These are phyloP conservation scores for Suillus subalutaceus DNA, from an alignment of 768 basidiomycete genomes.

Conservation along the genomic window DNA sequence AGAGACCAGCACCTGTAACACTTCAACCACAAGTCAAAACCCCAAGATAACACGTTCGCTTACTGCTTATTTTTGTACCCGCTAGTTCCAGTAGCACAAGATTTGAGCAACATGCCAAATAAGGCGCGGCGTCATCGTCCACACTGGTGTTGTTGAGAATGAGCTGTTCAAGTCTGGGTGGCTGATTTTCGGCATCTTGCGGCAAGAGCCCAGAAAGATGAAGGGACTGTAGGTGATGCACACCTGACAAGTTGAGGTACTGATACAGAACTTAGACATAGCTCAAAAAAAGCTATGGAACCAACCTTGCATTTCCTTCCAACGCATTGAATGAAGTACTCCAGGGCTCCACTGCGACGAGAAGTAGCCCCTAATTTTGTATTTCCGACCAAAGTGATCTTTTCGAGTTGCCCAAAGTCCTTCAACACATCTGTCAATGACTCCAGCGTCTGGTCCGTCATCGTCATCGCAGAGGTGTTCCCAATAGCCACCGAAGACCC, in stretches of 20 bases:
- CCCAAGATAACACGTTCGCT: slow-evolving; percentile 19
- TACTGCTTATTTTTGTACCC: slow-evolving; percentile 64
- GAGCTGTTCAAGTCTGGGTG: slow-evolving; percentile 49
- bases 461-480: slow-evolving; percentile 53
- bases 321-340: slow-evolving; percentile 50
- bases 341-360: slow-evolving; percentile 39
- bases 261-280: slow-evolving; percentile 26
- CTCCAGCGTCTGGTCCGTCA: slow-evolving; percentile 53
- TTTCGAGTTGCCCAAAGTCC: slow-evolving; percentile 43
- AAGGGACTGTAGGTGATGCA: slow-evolving; percentile 51
- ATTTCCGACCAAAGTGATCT: slow-evolving; percentile 66
- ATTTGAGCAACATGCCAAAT: slow-evolving; percentile 51
- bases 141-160: slow-evolving; percentile 62
- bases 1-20: slow-evolving; percentile 52
- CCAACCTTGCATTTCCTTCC: slow-evolving; percentile 63
- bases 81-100: slow-evolving; percentile 55
- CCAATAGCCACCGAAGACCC: slow-evolving; percentile 46
- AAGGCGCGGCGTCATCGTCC: slow-evolving; percentile 57
- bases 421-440: slow-evolving; percentile 46
- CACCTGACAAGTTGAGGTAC: slow-evolving; percentile 61
- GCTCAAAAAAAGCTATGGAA: slow-evolving; percentile 8
- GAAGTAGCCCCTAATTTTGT: slow-evolving; percentile 52
- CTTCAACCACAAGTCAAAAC: slow-evolving; percentile 1
- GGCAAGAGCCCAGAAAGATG: slow-evolving; percentile 54
- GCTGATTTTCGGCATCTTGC: slow-evolving; percentile 13